These are phyloP conservation scores for Asterophora parasitica DNA, from an alignment of 768 basidiomycete species.

Conservation along the genomic window DNA sequence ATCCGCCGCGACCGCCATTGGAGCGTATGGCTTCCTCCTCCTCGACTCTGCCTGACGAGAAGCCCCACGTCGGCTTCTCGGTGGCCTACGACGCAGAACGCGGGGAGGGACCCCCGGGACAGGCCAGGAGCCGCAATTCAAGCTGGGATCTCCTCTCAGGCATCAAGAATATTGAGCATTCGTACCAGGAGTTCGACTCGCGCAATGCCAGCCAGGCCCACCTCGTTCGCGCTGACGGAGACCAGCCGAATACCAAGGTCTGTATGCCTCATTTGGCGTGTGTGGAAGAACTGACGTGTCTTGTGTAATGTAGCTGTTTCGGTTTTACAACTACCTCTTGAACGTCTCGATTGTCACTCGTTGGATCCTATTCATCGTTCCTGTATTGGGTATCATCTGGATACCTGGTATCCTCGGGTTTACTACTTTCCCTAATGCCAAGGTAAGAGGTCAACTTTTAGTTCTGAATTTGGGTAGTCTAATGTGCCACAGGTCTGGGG, in stretches of 20 bases:
- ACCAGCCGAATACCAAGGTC: constrained; percentile 54
- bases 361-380: constrained; percentile 77
- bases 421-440: too few relatives aligned
- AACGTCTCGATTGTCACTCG: constrained; percentile 74
- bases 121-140: constrained; percentile 21
- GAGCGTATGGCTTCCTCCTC: constrained; percentile 12
- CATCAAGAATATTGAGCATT: constrained; percentile 46
- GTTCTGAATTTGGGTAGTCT: too few relatives aligned
- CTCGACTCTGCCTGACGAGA: constrained; percentile 7
- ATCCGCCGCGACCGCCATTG: constrained; percentile 15
- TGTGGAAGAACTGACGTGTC: background rate
- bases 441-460: too few relatives aligned
- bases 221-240: constrained; percentile 56
- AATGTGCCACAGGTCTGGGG: constrained; percentile 44
- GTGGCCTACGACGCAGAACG: constrained; percentile 22
- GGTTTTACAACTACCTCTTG: constrained; percentile 68
- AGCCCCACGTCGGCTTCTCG: background rate
- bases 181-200: constrained; percentile 55
- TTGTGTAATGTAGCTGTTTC: constrained; percentile 43
- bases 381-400: constrained; percentile 63
- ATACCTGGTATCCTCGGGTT: constrained; percentile 66
- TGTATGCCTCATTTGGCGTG: constrained; percentile 12
- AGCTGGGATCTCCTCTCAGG: constrained; percentile 52
- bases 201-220: constrained; percentile 47
- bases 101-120: constrained; percentile 11